Base-by-base conservation (phyloP, 2,329 filamentous ascomycete species). In the Colletotrichum australisinense region DNA sequence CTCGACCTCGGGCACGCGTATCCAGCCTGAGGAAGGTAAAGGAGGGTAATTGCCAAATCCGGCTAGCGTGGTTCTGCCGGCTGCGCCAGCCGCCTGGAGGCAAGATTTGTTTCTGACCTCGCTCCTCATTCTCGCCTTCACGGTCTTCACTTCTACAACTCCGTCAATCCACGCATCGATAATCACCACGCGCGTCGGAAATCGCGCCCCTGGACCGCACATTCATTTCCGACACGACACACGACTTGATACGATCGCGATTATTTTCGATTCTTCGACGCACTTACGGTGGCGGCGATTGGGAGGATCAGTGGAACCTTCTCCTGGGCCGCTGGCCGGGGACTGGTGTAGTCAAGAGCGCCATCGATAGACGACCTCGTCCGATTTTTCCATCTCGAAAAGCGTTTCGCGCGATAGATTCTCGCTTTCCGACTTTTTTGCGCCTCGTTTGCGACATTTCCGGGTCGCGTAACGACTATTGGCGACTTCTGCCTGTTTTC, bases 161-260 rank as follows among this genome's bases (percentile, higher is more conserved):
- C 74, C 63, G 63, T 68, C 69, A 75, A 73, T 70, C 71, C 63
- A 77, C 76, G 76, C 78, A 78, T 82, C 80, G 74, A 78, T 32
- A 84, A 88, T 86, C 85, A 84, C 81, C 83, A 84, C 85, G 85
- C 89, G 88, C 86, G 86, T 87, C 87, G 83, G 83, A 81, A 84
- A 85, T 85, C 84, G 83, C 82, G 82, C 83, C 78, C 78, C 75
- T 75, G 75, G 78, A 77, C 77, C 77, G 78, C 74, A 75, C 72
- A 77, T 79, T 79, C 78, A 69, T 73, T 71, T 77, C 78, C 80
- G 81, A 82, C 78, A 80, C 78, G 76, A 73, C 73, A 76, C 77
- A 79, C 79, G 79, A 85, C 74, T 79, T 79, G 76, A 76, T 24
- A 77, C 76, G 77, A 79, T 74, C 78, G 81, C 83, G 82, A 83